These are phyloP conservation scores for Trypanosoma scelopori DNA, from an alignment of 208 protist species.

Conservation along the genomic window DNA sequence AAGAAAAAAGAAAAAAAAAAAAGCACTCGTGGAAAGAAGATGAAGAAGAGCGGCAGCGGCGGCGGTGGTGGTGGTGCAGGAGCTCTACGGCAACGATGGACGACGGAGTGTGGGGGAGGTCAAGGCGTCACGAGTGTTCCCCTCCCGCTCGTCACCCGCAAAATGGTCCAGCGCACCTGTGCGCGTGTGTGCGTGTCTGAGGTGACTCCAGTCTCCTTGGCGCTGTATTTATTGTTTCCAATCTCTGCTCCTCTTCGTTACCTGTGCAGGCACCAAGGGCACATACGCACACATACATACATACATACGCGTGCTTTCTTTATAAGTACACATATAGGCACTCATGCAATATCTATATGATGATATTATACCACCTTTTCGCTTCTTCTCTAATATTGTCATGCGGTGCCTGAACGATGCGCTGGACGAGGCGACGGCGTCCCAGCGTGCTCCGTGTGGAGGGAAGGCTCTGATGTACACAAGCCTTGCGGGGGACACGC, in stretches of 20 bases:
- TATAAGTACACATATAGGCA: background rate
- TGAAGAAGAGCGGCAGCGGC: too few relatives aligned
- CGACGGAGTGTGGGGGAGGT: too few relatives aligned
- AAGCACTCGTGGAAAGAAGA: too few relatives aligned
- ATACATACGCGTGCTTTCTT: background rate
- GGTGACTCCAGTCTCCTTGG: too few relatives aligned
- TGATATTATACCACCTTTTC: conserved; percentile 29
- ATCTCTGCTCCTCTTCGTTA: background rate
- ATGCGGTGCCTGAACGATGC: conserved; percentile 33
- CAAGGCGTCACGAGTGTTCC: too few relatives aligned
- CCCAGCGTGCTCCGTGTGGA: background rate
- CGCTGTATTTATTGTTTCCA: background rate
- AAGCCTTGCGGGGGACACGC: background rate
- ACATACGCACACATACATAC: background rate
- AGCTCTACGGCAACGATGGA: too few relatives aligned
- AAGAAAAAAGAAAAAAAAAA: background rate
- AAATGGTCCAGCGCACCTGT: too few relatives aligned
- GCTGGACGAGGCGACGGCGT: conserved; percentile 16
- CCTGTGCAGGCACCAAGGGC: background rate
- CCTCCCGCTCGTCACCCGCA: too few relatives aligned
- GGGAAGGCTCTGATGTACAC: background rate
- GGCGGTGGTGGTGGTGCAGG: too few relatives aligned
- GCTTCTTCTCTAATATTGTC: conserved; percentile 33
- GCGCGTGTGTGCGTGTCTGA: too few relatives aligned
- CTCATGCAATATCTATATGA: conserved; percentile 34